These are phyloP conservation scores for Clitoria ternatea DNA, from an alignment of 306 rosid genomes.

Conservation along the genomic window DNA sequence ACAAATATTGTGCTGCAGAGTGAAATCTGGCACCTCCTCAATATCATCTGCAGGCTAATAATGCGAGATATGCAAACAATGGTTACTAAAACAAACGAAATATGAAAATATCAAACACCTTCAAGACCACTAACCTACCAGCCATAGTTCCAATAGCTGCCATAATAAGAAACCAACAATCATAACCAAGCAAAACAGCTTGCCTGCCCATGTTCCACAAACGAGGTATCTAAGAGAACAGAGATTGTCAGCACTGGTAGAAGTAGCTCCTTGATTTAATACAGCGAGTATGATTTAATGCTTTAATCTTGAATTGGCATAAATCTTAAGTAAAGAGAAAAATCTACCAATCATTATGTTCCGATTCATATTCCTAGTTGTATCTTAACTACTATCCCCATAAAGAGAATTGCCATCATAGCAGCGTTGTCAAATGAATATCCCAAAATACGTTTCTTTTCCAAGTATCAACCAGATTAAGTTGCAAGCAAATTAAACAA, in stretches of 20 bases:
- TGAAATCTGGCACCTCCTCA: slow-evolving; percentile 57
- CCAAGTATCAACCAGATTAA: neutral
- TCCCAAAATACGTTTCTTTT: neutral
- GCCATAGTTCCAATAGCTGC: slow-evolving; percentile 66
- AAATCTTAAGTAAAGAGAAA: neutral
- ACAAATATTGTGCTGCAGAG: slow-evolving; percentile 23
- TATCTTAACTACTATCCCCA: neutral
- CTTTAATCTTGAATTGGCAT: neutral
- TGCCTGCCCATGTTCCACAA: slow-evolving; percentile 91
- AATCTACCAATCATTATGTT: neutral
- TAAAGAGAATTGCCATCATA: neutral
- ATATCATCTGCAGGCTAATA: slow-evolving; percentile 65
- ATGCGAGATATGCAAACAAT: slow-evolving; percentile 8
- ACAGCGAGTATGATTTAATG: neutral
- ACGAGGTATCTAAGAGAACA: slow-evolving; percentile 59
- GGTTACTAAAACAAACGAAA: neutral
- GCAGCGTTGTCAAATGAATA: neutral
- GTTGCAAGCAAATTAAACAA: slow-evolving; percentile 12
- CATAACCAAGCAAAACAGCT: slow-evolving; percentile 88
- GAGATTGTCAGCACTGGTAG: slow-evolving; percentile 14
- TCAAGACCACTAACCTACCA: slow-evolving; percentile 40
- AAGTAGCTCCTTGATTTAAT: neutral
- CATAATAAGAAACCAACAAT: slow-evolving; percentile 71
- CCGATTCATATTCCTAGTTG: neutral
- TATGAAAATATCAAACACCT: neutral